Conservation (phyloP, 805 yeast genomes). For the Metschnikowia lochheadii region DNA sequence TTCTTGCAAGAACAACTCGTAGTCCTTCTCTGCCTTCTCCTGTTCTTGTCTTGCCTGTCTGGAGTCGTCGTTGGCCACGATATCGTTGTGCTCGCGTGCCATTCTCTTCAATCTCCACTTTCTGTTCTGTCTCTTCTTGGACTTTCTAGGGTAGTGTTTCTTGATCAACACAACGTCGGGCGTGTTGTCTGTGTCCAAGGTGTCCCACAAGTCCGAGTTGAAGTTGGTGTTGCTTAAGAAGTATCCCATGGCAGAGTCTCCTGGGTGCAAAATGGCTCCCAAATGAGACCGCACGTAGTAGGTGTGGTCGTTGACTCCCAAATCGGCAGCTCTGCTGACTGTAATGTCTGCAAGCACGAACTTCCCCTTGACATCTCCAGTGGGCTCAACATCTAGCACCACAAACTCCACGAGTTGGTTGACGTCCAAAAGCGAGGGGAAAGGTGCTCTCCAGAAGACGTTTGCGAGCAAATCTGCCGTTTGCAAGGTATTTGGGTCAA, state of each 20-base stretch:
- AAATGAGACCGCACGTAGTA: conserved; percentile 86
- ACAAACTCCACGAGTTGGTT: conserved; percentile 79
- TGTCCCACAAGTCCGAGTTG: conserved; percentile 83
- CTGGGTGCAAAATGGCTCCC: conserved; percentile 94
- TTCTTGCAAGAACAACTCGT: conserved; percentile 93
- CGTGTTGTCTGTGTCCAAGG: conserved; percentile 52
- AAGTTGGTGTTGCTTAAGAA: conserved; percentile 80
- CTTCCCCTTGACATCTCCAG: conserved; percentile 74
- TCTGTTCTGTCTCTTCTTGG: conserved; percentile 71
- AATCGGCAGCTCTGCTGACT: conserved; percentile 81
- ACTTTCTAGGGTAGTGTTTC: conserved; percentile 81
- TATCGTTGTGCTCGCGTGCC: conserved; percentile 93
- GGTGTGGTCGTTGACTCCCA: conserved; percentile 81
- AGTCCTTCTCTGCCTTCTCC: conserved; percentile 91
- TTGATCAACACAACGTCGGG: conserved; percentile 88
- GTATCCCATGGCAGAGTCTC: conserved; percentile 93
- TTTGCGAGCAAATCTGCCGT: conserved; percentile 67
- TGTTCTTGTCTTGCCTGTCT: conserved; percentile 83
- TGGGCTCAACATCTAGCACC: conserved; percentile 90
- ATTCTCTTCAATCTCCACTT: conserved; percentile 92
- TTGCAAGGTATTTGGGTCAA: conserved; percentile 81
- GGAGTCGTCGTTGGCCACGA: conserved; percentile 64
- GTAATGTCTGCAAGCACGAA: conserved; percentile 85
- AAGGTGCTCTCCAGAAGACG: conserved; percentile 80
- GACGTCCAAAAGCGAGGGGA: conserved; percentile 69